phyloP scores from a whole-genome alignment of 2,329 filamentous ascomycete species.

The Thelonectria discophora region DNA sequence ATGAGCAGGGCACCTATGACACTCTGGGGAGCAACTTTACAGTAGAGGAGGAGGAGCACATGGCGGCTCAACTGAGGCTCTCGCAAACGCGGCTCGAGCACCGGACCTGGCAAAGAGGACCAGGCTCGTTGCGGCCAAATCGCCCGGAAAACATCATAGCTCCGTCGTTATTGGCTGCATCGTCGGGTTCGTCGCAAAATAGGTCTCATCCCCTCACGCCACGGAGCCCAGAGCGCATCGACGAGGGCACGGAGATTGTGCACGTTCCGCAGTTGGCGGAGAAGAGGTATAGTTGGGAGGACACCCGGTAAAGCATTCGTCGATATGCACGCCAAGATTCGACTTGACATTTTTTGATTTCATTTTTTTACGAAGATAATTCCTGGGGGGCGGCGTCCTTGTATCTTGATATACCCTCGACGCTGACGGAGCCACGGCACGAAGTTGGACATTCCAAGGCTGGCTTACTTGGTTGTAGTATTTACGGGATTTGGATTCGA shows the following conservation, averaged over 20 bases:
- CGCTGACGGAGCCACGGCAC: constrained; percentile 10
- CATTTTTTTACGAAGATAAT: constrained; percentile 8
- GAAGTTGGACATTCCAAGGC: constrained; percentile 4
- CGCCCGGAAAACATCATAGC: constrained; percentile 9
- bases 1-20: constrained; percentile 41
- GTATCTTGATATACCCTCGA: constrained; percentile 17
- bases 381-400: not conserved
- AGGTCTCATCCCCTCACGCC: constrained; percentile 27
- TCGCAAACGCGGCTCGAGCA: constrained; percentile 7
- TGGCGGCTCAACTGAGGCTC: constrained; percentile 39
- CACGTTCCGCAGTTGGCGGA: constrained; percentile 62
- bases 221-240: constrained; percentile 53
- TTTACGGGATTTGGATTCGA: not conserved
- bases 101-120: not conserved
- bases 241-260: constrained; percentile 55
- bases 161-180: constrained; percentile 9
- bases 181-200: not conserved
- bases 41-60: constrained; percentile 57
- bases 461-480: constrained; percentile 3
- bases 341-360: not conserved
- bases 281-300: constrained; percentile 63
- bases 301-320: constrained; percentile 38
- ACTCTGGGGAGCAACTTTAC: constrained; percentile 68
- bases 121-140: constrained; percentile 3
- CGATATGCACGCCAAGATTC: not conserved